Conservation (phyloP, 345 rosid species). For the Conringia planisiliqua region DNA sequence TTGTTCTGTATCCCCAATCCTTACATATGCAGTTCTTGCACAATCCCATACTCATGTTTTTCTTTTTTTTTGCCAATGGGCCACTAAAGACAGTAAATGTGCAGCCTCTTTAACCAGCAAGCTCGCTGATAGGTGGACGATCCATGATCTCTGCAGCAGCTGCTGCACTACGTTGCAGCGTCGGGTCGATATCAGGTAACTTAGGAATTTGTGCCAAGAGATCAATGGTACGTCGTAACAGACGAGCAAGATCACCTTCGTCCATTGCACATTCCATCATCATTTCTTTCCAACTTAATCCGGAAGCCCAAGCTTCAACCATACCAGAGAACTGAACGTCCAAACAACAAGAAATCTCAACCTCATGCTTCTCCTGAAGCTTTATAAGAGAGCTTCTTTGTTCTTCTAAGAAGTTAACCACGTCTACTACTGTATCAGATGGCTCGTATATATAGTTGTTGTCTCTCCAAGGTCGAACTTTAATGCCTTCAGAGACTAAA, state of each 20-base stretch:
- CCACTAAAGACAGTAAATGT: conserved; percentile 1
- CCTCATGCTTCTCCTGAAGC: conserved; percentile 85
- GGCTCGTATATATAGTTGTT: conserved; percentile 71
- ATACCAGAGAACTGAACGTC: conserved; percentile 91
- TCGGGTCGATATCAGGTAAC: conserved; percentile 70
- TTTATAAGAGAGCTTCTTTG: conserved; percentile 53
- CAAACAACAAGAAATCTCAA: conserved; percentile 63
- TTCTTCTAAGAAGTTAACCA: conserved; percentile 57
- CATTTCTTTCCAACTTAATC: conserved; percentile 88
- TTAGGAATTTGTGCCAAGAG: conserved; percentile 89
- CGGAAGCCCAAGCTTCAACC: conserved; percentile 99
- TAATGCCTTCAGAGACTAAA: conserved; percentile 85
- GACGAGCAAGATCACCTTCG: conserved; percentile 92
- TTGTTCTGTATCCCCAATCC: conserved; percentile 17
- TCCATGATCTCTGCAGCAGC: conserved; percentile 77
- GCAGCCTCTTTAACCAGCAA: conserved; percentile 51
- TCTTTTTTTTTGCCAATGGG: background rate
- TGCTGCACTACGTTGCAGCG: conserved; percentile 58
- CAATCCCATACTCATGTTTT: conserved; percentile 1
- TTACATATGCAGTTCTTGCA: conserved; percentile 14
- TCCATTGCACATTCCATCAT: conserved; percentile 98
- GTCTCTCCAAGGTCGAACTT: conserved; percentile 73
- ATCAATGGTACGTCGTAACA: conserved; percentile 75
- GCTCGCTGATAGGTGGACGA: conserved; percentile 92
- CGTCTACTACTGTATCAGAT: conserved; percentile 50